Evolutionary conservation across 1,284 basidiomycete genomes (phyloP), one percentile per base, ranked within the genome.

Genomic region (Ganoderma boninense): DNA sequence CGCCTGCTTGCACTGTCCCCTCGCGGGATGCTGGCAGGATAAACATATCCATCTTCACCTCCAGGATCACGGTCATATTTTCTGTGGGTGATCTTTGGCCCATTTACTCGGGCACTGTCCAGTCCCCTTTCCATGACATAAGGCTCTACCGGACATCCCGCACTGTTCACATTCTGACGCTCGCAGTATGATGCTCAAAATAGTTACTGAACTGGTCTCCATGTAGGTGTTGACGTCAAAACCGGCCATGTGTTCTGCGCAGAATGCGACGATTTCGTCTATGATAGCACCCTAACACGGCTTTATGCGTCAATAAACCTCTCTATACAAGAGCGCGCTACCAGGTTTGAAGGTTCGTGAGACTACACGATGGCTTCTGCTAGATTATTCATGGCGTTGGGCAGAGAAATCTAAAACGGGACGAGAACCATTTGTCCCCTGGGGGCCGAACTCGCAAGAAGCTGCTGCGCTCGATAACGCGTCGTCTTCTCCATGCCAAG

Each of bases 1-100:
- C 79, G 90, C 89, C 10, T 97, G 95, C 76, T 82, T 96, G 13
- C 88, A 92, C n/a, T 97, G 95, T 77, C 77, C 88, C 5, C 93
- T 87, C 77, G 85, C 89, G 35, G 95, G 92, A 8, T 97, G 95
- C 76, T 93, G 91, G 93, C 74, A 78, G 23, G 83, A 82, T 63
- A 84, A 83, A 23, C 94, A 92, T 78, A 83, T 88, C 57, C 78
- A 82, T 7, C 80, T 78, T 3, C 94, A 94, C 79, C 82, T 92
- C 71, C 86, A 82, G 73, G 85, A 88, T 26, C 76, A 84, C 3
- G 84, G 84, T 0, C 94, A 95, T 79, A 75, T 79, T 14, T 94
- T 95, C 77, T 92, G 95, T 95, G 69, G 75, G 93, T 87, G 1
- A 35, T 54, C 49, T 62, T 18, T 49, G 65, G 65, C 35, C 66